Base-by-base conservation (phyloP, 768 basidiomycete genomes). In the Lactarius pseudohatsudake region DNA sequence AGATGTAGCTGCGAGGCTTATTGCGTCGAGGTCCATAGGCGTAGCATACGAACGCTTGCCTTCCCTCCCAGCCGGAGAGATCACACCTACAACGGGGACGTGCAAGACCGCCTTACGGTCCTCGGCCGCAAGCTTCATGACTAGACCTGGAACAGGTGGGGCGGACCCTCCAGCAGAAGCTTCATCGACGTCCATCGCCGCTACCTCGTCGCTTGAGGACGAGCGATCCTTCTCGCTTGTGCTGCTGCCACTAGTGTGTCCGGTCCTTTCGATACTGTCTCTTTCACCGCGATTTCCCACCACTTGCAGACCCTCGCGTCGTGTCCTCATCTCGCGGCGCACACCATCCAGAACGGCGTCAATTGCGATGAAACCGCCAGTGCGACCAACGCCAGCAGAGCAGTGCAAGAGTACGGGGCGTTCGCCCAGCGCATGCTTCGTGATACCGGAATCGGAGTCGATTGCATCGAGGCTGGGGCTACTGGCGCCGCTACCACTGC, bases 361-460 rank as follows among this genome's bases (percentile, higher is more conserved):
- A 1, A 96, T 85, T 9, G 92, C 87, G 73, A 98, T 94, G 75
- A 93, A 98, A 30, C 91, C 92, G 26, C 96, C 96, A 0, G 96
- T 98, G 50, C 96, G 84, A 0, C 96, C 96, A 7, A 97, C 94
- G 22, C 96, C 96, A 0, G 96, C 96, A 36, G 93, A 95, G 74
- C 96, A 96, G 75, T 96, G 94, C 69, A 96, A 76, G 57, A 96
- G 74, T 34, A 94, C 84, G 0, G 92, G 91, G 26, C 83, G 77
- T 61, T 81, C 77, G 16, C 81, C 82, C 59, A 82, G 69, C 7
- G 84, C 83, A 67, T 83, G 84, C 62, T 79, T 74, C 20, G 84
- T 81, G 59, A 90, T 78, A 0, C 89, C 90, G 0, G 81, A 85
- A 64, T 77, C 77, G 20, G 77, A 72, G 63, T 90, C 87, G 50